Base-by-base conservation (phyloP, 2,329 filamentous ascomycete species). In the Aspergillus thermomutatus region DNA sequence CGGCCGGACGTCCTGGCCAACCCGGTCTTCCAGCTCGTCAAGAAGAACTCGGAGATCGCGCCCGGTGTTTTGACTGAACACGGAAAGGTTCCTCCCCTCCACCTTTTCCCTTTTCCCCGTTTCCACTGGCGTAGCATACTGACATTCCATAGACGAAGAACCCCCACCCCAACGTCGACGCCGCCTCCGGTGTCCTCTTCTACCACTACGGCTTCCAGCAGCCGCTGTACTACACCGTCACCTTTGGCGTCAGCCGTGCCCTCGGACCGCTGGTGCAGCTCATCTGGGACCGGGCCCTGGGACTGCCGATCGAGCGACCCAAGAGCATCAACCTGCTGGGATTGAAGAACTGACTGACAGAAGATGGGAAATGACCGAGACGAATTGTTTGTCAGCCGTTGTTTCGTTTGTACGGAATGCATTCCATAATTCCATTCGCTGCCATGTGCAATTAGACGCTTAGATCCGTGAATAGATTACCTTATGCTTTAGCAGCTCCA, bases 131-230 rank as follows among this genome's bases (percentile, higher is more conserved):
- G 34, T 45, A 48, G 54, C 45, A 52, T 19, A 17, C 4, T 31
- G 19, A 48, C 51, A 55, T 28, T 50, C 37, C 49, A 21, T 53
- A 83, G 87, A 96, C 92, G 65, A 96, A 96, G 83, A 96, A 96
- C 80, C 92, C 94, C 1, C 96, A 93, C 78, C 94, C 94, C 63
- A 99, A 99, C 74, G 94, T 99, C 60, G 94, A 99, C 77, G 92
- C 89, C 49, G 88, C 86, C 61, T 96, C 92, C 0, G 94, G 94
- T 62, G 92, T 97, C 5, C 83, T 99, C 50, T 97, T 99, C 86
- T 88, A 97, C 78, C 92, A 97, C 81, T 99, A 96, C 74, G 94
- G 93, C 57, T 96, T 99, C 86, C 89, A 90, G 74, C 91, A 97
- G 80, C 96, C 93, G 0, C 83, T 97, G 10, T 99, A 97, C 82